Evolutionary conservation across 306 rosid species (phyloP).

Genomic region (Cicer chorassanicum): DNA sequence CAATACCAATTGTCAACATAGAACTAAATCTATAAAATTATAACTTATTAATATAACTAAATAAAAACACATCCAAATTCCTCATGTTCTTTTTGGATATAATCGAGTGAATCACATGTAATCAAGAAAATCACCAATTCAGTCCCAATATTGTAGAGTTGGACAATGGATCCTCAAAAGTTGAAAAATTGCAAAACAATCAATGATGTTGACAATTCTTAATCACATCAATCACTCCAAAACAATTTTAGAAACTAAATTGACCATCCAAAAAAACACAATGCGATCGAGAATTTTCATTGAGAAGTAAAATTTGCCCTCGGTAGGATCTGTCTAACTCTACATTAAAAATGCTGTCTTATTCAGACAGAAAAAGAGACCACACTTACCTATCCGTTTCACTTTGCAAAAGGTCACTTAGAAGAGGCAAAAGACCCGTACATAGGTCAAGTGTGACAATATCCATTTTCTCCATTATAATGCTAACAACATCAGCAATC

Average conservation of each 20-base stretch:
- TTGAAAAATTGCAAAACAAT: background rate
- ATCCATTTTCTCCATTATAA: slow-evolving; percentile 76
- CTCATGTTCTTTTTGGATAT: slow-evolving; percentile 5
- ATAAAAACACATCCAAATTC: slow-evolving; percentile 13
- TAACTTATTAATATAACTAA: background rate
- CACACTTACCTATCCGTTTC: slow-evolving; percentile 73
- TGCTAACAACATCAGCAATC: slow-evolving; percentile 86
- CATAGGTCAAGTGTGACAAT: slow-evolving; percentile 83
- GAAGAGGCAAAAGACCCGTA: slow-evolving; percentile 77
- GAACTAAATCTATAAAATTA: slow-evolving; percentile 20
- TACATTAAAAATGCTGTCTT: background rate
- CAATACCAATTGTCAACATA: slow-evolving; percentile 44
- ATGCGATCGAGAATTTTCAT: too few species aligned
- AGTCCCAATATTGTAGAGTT: background rate
- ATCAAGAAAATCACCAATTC: background rate
- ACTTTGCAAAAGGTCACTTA: slow-evolving; percentile 80
- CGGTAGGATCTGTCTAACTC: too few species aligned
- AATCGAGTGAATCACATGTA: background rate
- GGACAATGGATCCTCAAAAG: background rate
- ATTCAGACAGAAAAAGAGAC: slow-evolving; percentile 20
- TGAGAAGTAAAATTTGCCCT: too few species aligned
- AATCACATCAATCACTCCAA: background rate
- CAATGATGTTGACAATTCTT: background rate
- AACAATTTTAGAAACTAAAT: background rate
- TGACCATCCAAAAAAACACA: background rate